These are phyloP conservation scores for Diaporthe longicolla DNA, from an alignment of 2,329 filamentous ascomycete species.

Conservation along the genomic window DNA sequence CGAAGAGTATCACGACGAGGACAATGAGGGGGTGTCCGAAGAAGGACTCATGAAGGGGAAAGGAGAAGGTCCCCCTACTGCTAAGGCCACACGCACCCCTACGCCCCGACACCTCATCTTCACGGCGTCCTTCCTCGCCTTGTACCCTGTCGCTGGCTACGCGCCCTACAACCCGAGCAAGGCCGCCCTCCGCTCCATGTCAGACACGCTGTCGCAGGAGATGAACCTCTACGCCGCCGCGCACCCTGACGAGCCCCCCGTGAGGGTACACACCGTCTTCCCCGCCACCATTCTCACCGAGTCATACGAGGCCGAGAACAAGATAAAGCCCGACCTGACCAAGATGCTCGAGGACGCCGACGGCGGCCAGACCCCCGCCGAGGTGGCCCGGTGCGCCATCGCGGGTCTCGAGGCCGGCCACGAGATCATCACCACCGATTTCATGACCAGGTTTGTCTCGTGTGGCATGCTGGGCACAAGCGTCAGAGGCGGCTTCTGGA, in stretches of 20 bases:
- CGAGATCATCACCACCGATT: conserved; percentile 73
- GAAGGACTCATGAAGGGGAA: neutral
- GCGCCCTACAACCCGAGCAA: conserved; percentile 76
- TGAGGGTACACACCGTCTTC: conserved; percentile 76
- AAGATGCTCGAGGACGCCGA: conserved; percentile 55
- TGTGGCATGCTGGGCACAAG: conserved; percentile 54
- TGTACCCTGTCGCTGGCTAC: conserved; percentile 75
- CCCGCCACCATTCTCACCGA: conserved; percentile 75
- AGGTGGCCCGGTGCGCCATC: conserved; percentile 72
- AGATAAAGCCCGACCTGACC: conserved; percentile 55
- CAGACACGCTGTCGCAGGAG: conserved; percentile 76
- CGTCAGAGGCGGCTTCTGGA: conserved; percentile 50
- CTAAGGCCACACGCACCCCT: conserved; percentile 58
- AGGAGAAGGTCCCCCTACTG: neutral
- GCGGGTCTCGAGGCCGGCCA: conserved; percentile 73
- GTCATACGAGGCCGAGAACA: conserved; percentile 60
- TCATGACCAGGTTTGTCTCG: conserved; percentile 71
- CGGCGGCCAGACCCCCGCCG: conserved; percentile 62
- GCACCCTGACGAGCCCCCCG: conserved; percentile 46
- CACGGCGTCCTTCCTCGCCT: conserved; percentile 73
- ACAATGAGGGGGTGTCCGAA: neutral
- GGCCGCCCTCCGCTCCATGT: conserved; percentile 75
- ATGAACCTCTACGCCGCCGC: conserved; percentile 53
- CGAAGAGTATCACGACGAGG: neutral
- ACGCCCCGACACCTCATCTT: conserved; percentile 74